phyloP scores from a whole-genome alignment of 768 basidiomycete genomes.

The Hypholoma sublateritium region DNA sequence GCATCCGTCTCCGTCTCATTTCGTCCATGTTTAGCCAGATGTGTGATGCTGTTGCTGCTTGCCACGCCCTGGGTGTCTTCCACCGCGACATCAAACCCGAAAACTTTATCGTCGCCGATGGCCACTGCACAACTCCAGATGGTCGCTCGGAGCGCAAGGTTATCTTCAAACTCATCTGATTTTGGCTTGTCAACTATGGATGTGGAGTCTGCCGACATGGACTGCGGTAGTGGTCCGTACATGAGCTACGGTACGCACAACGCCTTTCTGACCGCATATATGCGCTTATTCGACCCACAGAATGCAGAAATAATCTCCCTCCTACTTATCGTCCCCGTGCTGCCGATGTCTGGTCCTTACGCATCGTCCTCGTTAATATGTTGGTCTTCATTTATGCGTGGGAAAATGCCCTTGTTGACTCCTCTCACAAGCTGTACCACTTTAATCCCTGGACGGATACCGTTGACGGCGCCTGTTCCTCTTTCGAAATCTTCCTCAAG shows the following conservation, averaged over 20 bases:
- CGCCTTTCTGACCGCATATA: not conserved
- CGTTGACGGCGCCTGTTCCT: slow-evolving; percentile 71
- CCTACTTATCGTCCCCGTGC: slow-evolving; percentile 93
- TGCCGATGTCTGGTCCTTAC: slow-evolving; percentile 98
- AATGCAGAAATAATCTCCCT: slow-evolving; percentile 96
- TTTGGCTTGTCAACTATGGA: slow-evolving; percentile 95
- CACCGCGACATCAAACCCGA: slow-evolving; percentile 99
- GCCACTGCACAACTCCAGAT: slow-evolving; percentile 51
- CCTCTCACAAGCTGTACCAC: slow-evolving; percentile 84
- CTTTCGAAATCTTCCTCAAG: slow-evolving; percentile 78
- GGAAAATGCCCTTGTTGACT: not conserved
- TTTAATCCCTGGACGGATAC: slow-evolving; percentile 99
- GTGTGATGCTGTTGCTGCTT: slow-evolving; percentile 96
- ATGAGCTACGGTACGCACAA: slow-evolving; percentile 86
- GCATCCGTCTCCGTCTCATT: slow-evolving; percentile 87
- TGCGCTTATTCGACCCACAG: slow-evolving; percentile 37
- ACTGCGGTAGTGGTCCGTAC: slow-evolving; percentile 97
- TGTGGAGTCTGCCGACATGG: slow-evolving; percentile 88
- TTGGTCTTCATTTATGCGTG: slow-evolving; percentile 33
- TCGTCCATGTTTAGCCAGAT: slow-evolving; percentile 98
- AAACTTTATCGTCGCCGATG: slow-evolving; percentile 95
- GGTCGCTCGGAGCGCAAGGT: slow-evolving; percentile 79
- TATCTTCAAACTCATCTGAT: slow-evolving; percentile 93
- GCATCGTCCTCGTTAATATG: slow-evolving; percentile 99
- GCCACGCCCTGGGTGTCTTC: slow-evolving; percentile 87